These are phyloP conservation scores for Penicillium verhagenii DNA, from an alignment of 495 filamentous ascomycete species.

Conservation along the genomic window DNA sequence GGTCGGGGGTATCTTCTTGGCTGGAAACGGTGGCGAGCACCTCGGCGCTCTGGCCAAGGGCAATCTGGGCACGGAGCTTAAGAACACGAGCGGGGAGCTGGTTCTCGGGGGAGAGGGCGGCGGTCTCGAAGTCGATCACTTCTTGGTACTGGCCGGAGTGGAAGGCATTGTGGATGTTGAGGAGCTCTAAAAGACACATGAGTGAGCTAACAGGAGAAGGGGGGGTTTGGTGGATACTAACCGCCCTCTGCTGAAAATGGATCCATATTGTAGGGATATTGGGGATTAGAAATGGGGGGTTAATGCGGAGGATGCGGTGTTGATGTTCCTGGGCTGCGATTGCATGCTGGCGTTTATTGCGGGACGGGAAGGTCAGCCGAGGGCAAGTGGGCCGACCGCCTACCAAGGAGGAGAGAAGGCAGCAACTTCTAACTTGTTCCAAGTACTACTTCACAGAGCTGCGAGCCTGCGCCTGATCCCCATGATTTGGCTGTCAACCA, in stretches of 20 bases:
- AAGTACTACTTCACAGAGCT: too few relatives aligned
- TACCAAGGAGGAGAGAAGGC: too few relatives aligned
- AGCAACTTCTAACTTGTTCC: too few relatives aligned
- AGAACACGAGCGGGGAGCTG: slow-evolving; percentile 74
- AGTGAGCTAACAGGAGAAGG: slow-evolving; percentile 1
- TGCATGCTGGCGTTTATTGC: slow-evolving; percentile 24
- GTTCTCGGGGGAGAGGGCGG: slow-evolving; percentile 74
- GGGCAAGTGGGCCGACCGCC: slow-evolving; percentile 30
- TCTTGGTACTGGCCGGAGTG: slow-evolving; percentile 85
- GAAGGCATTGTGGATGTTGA: slow-evolving; percentile 94
- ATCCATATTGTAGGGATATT: slow-evolving; percentile 62
- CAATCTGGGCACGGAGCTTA: slow-evolving; percentile 76
- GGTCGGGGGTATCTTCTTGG: slow-evolving; percentile 64
- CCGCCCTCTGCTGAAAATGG: slow-evolving; percentile 91
- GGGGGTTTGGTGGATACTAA: slow-evolving; percentile 26
- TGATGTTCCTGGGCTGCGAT: slow-evolving; percentile 22
- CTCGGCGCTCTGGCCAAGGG: slow-evolving; percentile 70
- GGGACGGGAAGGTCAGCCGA: slow-evolving; percentile 24
- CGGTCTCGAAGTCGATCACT: slow-evolving; percentile 77
- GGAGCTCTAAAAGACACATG: slow-evolving; percentile 62
- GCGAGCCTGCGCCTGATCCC: too few relatives aligned
- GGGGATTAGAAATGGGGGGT: slow-evolving; percentile 12
- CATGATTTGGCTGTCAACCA: too few relatives aligned
- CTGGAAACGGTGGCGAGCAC: slow-evolving; percentile 66
- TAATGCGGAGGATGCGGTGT: slow-evolving; percentile 20